Percentiles rank a stretch among this genome's conserved stretches.
Conservation (phyloP, 371 early-diverging fungal genomes). For the Mucor irregularis region DNA sequence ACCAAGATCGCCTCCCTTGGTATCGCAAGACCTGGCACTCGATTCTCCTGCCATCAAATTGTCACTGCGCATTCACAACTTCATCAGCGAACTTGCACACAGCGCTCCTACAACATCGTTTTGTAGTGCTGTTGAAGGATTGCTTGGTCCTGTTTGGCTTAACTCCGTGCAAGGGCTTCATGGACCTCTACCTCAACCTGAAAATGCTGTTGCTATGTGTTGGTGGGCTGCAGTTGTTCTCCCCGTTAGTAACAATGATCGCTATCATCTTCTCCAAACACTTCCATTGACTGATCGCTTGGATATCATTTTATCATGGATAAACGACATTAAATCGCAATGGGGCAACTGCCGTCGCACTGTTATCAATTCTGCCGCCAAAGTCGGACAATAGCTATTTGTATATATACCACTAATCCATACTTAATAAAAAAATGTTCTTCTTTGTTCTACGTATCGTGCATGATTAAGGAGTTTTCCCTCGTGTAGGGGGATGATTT, state of each 20-base stretch:
- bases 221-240: slow-evolving; percentile 62
- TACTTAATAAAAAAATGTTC: too few species aligned
- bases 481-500: too few species aligned
- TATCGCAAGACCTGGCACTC: neutral
- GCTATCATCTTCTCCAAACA: slow-evolving; percentile 42
- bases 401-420: too few species aligned
- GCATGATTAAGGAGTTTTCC: too few species aligned
- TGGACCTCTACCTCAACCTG: slow-evolving; percentile 28
- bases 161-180: slow-evolving; percentile 28
- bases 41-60: neutral
- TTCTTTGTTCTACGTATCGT: too few species aligned
- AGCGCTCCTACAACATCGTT: slow-evolving; percentile 16
- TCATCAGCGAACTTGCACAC: slow-evolving; percentile 25
- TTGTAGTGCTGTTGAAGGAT: slow-evolving; percentile 17
- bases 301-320: slow-evolving; percentile 45
- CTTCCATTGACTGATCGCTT: slow-evolving; percentile 43
- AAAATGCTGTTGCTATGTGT: slow-evolving; percentile 47
- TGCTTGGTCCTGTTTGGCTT: slow-evolving; percentile 32
- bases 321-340: slow-evolving; percentile 37
- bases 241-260: slow-evolving; percentile 50
- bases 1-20: neutral
- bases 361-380: slow-evolving; percentile 4
- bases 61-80: slow-evolving; percentile 21
- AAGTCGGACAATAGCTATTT: neutral
- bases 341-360: slow-evolving; percentile 19